Base-by-base conservation (phyloP, 169 alveolate genomes). In the Amoebophrya sp. region DNA sequence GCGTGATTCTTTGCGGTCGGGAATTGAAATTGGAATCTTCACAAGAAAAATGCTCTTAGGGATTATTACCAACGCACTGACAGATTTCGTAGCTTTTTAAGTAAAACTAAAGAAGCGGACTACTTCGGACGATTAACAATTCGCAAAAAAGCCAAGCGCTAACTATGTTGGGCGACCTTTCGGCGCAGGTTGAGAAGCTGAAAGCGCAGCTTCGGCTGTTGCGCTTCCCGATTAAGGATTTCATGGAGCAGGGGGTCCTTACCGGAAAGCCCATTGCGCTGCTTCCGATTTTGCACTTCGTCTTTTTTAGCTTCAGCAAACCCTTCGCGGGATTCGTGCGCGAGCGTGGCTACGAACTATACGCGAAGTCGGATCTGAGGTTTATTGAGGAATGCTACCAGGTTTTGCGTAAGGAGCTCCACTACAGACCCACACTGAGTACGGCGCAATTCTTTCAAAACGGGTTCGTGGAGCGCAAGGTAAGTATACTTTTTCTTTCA, bases 401-500 rank as follows among this genome's bases (percentile, higher is more conserved):
- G 18, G 32, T 66, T 3, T 25, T 66, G 83, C 83, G 83, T 2
- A 66, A 66, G 35, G 83, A 66, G 32, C 29, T 66, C 32, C 83
- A 66, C 35, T 66, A 66, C 83, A 2, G 83, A 18, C 83, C 83
- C 10, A 66, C 83, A n/a, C 12, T 66, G 1, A 7, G 32, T 3
- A 12, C 83, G 39, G 32, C 1, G 10, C 83, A 66, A 25, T 66
- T 66, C 35, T 66, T 66, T 25, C 35, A 18, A n/a, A 66, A 66
- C 35, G 83, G 83, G 83, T 66, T 66, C 83, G 83, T 66, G 83
- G 83, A 66, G 83, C 12, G 83, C 7, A 66, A 66, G 83, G 83
- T 66, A 25, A 25, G 10, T 12, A 66, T 66, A 2, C 32, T 66
- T 66, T 66, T 66, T 0, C 66, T 18, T 18, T n/a, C n/a, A n/a